Base-by-base conservation (phyloP, 2,329 filamentous ascomycete species). In the Sclerotinia sclerotiorum region DNA sequence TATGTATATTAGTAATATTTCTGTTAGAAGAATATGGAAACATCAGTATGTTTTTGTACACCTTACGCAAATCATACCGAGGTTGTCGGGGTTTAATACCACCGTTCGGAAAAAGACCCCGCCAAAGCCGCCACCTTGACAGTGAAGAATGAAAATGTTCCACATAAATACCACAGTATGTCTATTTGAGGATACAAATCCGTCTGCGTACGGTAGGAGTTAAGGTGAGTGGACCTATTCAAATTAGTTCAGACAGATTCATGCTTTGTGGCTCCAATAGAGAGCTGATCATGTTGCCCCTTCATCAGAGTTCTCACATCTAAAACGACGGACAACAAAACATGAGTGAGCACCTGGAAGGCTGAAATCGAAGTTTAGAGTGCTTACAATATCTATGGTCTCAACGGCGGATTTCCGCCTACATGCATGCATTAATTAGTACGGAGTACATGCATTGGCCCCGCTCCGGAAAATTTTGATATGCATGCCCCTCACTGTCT, bases 1-100 rank as follows among this genome's bases (percentile, higher is more conserved):
- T 21, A n/a, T 61, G 44, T 51, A 32, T 19, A 61, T 67, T 67
- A 44, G 64, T 67, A 67, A 67, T n/a, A 55, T 61, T 58, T 58
- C 27, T 46, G 2, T 44, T 32, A 15, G 49, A 55, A 49, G 54
- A 60, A 51, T 60, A 32, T 67, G 64, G 64, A 51, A 51, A 67
- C 55, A 2, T 13, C 21, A 35, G 3, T 57, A 32, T 46, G n/a
- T 56, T 44, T 48, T 35, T 58, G 24, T n/a, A 39, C 24, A 65
- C 19, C 49, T 19, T 54, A 60, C n/a, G 21, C 3, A 42, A 42
- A 42, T 17, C 13, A 49, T 61, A 32, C 65, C 65, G 65, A 67
- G 65, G 65, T 58, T 48, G 24, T 62, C 29, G 32, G 42, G 42
- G 17, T 13, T 42, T 15, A 10, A 29, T 7, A 15, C 29, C 27